These are phyloP conservation scores for Biscogniauxia marginata DNA, from an alignment of 2,329 filamentous ascomycete species.

Conservation along the genomic window DNA sequence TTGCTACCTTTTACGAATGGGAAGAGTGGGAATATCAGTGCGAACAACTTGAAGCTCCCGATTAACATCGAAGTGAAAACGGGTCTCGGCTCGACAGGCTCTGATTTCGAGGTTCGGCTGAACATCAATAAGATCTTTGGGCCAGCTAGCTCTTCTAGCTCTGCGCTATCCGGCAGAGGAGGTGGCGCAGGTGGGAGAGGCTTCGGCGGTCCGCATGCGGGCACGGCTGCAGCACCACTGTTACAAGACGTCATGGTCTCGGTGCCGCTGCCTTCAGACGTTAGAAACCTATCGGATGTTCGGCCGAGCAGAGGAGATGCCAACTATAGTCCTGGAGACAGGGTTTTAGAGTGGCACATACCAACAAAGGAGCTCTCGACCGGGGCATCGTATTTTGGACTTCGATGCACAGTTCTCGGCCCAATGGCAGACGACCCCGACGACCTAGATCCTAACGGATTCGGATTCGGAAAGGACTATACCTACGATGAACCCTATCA, in stretches of 20 bases:
- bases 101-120: slow-evolving; percentile 86
- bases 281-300: slow-evolving; percentile 81
- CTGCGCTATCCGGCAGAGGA: slow-evolving; percentile 42
- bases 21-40: slow-evolving; percentile 52
- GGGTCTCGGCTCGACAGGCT: slow-evolving; percentile 68
- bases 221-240: slow-evolving; percentile 56
- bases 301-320: slow-evolving; percentile 81
- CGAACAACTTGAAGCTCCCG: slow-evolving; percentile 73
- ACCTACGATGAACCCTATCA: slow-evolving; percentile 59
- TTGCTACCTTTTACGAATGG: slow-evolving; percentile 69
- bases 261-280: slow-evolving; percentile 74
- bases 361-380: slow-evolving; percentile 71
- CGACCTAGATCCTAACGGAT: slow-evolving; percentile 47
- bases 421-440: slow-evolving; percentile 49
- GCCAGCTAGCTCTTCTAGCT: slow-evolving; percentile 36
- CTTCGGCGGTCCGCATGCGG: slow-evolving; percentile 47
- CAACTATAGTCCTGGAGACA: slow-evolving; percentile 71
- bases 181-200: slow-evolving; percentile 39
- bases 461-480: slow-evolving; percentile 52
- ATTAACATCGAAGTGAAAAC: slow-evolving; percentile 81
- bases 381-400: slow-evolving; percentile 65
- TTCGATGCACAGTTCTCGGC: slow-evolving; percentile 80
- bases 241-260: slow-evolving; percentile 77
- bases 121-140: slow-evolving; percentile 66
- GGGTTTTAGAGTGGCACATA: slow-evolving; percentile 78